Conservation (phyloP, 148 eudicot species). For the Talinum fruticosum region DNA sequence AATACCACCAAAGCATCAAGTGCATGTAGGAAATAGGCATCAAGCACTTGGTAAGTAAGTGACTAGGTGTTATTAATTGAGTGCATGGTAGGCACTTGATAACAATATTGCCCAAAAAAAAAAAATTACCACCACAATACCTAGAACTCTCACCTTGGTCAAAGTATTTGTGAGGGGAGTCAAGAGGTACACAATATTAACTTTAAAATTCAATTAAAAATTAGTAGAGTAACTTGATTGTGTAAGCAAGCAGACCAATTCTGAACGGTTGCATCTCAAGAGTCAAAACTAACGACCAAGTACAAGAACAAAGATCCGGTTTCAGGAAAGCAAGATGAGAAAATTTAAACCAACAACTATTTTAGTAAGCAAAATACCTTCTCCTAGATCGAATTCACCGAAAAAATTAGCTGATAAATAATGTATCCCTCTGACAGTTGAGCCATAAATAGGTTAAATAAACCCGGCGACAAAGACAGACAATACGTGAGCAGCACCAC, state of each 20-base stretch:
- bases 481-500: conserved; percentile 26
- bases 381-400: background rate
- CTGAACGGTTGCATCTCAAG: background rate
- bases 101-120: no score
- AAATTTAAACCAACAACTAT: background rate
- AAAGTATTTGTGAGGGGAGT: no score
- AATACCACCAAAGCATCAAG: no score
- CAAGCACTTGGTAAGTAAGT: no score
- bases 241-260: background rate
- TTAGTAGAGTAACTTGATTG: background rate
- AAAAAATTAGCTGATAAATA: background rate
- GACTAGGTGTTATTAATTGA: no score
- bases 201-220: no score
- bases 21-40: no score
- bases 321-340: background rate
- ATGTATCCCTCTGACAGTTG: background rate
- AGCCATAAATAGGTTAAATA: background rate
- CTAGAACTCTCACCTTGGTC: no score
- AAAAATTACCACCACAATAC: no score
- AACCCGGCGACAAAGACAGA: background rate
- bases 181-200: no score
- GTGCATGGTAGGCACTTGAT: no score
- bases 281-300: background rate
- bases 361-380: background rate
- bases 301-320: background rate